Evolutionary conservation across 1,139 yeast species (phyloP), one percentile per base, ranked within the genome.

Genomic region (Pneumocystis murina): DNA sequence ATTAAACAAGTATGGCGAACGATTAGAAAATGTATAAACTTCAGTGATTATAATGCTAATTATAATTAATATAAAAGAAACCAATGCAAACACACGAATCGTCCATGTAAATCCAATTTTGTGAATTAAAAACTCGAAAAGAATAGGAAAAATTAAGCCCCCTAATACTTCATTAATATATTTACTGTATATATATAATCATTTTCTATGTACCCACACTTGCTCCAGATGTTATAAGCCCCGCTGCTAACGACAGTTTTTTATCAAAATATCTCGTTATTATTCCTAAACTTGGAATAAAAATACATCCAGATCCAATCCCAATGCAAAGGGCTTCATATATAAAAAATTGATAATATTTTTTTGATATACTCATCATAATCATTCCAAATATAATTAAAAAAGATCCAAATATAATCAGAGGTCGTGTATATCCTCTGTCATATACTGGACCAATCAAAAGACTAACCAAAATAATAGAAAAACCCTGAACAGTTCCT

Each of bases 391-490:
- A 76, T 35, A 77, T 73, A 30, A 81, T 79, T 58, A 75, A 71
- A 59, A 76, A 70, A 2, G 84, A 78, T 0, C 90, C 90, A 61
- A 75, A 75, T 38, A 74, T 71, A 24, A 73, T 61, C 57, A 64
- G 48, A 12, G 30, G 30, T 48, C 62, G 69, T 61, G 70, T 67
- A 63, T 70, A 72, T n/a, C 75, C 76, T 38, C 67, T 67, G 68
- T 85, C 91, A 70, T 84, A 82, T 14, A 84, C 68, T 1, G 83
- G 82, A 0, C 91, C 92, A 62, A 80, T 78, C 43, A 84, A 71
- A n/a, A 84, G 78, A 0, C 84, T 81, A 7, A 83, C 79, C 48
- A 81, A 77, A 66, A 81, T 79, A 68, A 84, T 75, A n/a, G 83
- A 75, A 64, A 84, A 82, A 60, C 79, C 75, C 67, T 79, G 82